A percentile compares a stretch with the other conserved stretches of the same genome.
Conservation (phyloP, 2,329 filamentous ascomycete genomes). For the Gnomoniopsis sp. region DNA sequence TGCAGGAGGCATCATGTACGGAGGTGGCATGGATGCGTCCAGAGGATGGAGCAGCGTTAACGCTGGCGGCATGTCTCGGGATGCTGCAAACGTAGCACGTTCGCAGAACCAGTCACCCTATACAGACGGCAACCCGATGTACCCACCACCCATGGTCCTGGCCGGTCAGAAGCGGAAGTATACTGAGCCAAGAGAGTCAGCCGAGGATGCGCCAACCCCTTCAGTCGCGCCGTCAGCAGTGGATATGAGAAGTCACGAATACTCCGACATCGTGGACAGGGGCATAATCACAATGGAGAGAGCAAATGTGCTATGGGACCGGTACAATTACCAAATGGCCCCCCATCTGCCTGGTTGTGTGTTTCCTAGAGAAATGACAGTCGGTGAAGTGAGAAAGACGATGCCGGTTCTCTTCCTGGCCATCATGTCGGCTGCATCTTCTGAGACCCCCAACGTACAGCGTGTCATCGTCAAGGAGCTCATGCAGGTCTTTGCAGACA, state of each 20-base stretch:
- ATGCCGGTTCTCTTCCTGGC: constrained; percentile 69
- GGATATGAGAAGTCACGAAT: constrained; percentile 24
- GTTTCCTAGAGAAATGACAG: constrained; percentile 52
- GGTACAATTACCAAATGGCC: constrained; percentile 59
- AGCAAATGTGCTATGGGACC: constrained; percentile 52
- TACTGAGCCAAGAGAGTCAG: constrained; percentile 24
- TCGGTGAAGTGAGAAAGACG: constrained; percentile 51
- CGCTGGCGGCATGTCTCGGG: not conserved
- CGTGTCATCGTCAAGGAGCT: constrained; percentile 63
- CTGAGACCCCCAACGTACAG: constrained; percentile 55
- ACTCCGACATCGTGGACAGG: constrained; percentile 54
- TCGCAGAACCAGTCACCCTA: constrained; percentile 16
- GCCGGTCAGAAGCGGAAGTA: constrained; percentile 40
- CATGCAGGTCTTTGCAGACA: constrained; percentile 70
- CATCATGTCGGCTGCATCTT: constrained; percentile 63
- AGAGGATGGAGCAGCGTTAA: constrained; percentile 12
- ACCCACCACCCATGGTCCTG: constrained; percentile 25
- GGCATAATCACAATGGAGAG: constrained; percentile 55
- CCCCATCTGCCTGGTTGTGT: constrained; percentile 61
- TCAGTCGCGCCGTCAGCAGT: constrained; percentile 17
- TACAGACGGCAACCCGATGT: constrained; percentile 10
- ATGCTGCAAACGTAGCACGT: constrained; percentile 2
- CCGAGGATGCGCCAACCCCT: constrained; percentile 2
- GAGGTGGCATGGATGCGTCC: constrained; percentile 8
- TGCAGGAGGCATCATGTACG: constrained; percentile 10